Percentiles rank a stretch among this genome's conserved stretches.
Evolutionary conservation across 257 asterid genomes (phyloP).

Genomic region (Linaria vulgaris): DNA sequence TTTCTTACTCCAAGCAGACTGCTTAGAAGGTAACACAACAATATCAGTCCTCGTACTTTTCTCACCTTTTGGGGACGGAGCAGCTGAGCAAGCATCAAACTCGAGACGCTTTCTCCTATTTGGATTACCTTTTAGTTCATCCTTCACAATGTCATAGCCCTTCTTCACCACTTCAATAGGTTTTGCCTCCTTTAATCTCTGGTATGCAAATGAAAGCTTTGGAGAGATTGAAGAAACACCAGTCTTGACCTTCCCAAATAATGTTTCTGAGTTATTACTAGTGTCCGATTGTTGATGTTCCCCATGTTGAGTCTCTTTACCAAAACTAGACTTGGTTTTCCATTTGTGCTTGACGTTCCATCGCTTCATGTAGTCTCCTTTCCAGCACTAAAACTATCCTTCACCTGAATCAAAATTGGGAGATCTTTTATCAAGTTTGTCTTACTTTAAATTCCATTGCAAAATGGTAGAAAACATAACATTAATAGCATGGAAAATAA

Average conservation of each 20-base stretch:
- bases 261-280: conserved; percentile 47
- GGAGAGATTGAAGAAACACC: conserved; percentile 60
- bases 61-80: conserved; percentile 54
- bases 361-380: conserved; percentile 53
- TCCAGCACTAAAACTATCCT: conserved; percentile 65
- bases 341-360: conserved; percentile 37
- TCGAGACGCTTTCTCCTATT: conserved; percentile 79
- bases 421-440: conserved; percentile 12
- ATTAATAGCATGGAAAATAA: conserved; percentile 19
- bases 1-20: conserved; percentile 77
- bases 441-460: neutral
- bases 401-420: conserved; percentile 51
- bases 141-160: conserved; percentile 68
- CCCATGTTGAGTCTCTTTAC: conserved; percentile 58
- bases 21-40: conserved; percentile 67
- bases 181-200: conserved; percentile 74
- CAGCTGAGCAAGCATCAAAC: conserved; percentile 44
- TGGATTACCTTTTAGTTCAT: conserved; percentile 82
- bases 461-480: neutral
- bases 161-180: conserved; percentile 81
- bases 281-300: conserved; percentile 62
- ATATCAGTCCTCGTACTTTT: conserved; percentile 77
- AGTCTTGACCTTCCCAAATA: conserved; percentile 64
- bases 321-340: conserved; percentile 41
- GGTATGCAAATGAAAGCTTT: conserved; percentile 60